phyloP scores from a whole-genome alignment of 169 alveolate genomes.

The Blepharisma undulans region DNA sequence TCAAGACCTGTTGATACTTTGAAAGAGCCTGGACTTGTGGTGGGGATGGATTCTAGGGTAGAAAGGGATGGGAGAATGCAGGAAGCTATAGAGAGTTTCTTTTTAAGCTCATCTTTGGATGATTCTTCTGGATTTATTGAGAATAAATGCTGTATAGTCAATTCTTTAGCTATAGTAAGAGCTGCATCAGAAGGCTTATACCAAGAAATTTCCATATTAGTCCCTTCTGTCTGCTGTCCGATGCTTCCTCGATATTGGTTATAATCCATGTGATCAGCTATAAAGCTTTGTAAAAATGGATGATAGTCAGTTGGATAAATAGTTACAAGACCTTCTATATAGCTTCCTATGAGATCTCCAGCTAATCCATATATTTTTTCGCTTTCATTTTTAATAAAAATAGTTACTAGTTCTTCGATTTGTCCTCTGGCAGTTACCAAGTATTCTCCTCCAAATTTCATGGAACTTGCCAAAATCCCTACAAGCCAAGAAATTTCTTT shows the following conservation, averaged over 20 bases:
- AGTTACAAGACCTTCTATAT: neutral
- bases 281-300: neutral
- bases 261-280: neutral
- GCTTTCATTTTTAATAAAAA: neutral
- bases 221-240: neutral
- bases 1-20: neutral
- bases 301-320: neutral
- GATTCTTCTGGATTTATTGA: neutral
- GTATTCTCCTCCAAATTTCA: neutral
- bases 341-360: neutral
- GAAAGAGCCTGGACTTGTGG: neutral
- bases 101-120: neutral
- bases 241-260: neutral
- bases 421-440: neutral
- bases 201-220: neutral
- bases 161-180: neutral
- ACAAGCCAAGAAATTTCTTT: slow-evolving; percentile 5
- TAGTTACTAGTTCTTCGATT: neutral
- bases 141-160: neutral
- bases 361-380: neutral
- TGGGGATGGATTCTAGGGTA: neutral
- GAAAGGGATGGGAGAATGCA: neutral
- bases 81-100: neutral
- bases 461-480: neutral
- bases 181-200: neutral